Evolutionary conservation across 768 basidiomycete genomes (phyloP), one percentile per base, ranked within the genome.

Genomic region (Mycena rosella): DNA sequence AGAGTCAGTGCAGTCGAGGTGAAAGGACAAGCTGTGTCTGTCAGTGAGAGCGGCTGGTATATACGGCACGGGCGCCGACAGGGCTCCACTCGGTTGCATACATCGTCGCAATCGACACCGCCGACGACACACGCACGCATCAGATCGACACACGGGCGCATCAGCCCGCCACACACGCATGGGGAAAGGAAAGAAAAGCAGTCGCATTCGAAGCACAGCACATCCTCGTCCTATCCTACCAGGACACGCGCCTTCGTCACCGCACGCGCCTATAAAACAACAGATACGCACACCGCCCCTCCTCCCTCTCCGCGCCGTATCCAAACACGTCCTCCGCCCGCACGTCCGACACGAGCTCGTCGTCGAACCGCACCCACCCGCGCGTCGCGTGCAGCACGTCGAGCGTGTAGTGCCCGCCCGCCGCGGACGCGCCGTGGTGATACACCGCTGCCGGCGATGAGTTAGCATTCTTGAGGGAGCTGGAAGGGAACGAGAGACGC

Each of bases 321-420:
- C 70, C 66, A 74, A 94, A 94, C 64, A 95, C 93, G 74, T 95
- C 94, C 44, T 89, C 89, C 1, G 85, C 78, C 26, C 85, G 81
- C 45, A 97, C 86, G 72, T 93, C 89, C 36, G 89, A 89, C 27
- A 96, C 91, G 13, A 91, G 81, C 78, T 98, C 96, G 75, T 98
- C 97, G 77, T 99, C 96, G 59, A 98, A 92, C 55, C 96, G 90
- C 67, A 98, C 84, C 97, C 97, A 98, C 13, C 88, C 91, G 38
- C 90, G 84, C 69, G 87, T 87, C 3, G 91, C 92, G 72, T 94
- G 91, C 2, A 96, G 82, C 13, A 96, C 92, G 73, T 96, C 93
- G 52, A 97, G 87, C 3, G 96, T 99, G 81, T 98, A 99, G 78
- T 98, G 97, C 1, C 97, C 97, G 3, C 96, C 96, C 1, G 91